phyloP scores from a whole-genome alignment of 495 filamentous ascomycete genomes.

The Penicillium longicatenatum region DNA sequence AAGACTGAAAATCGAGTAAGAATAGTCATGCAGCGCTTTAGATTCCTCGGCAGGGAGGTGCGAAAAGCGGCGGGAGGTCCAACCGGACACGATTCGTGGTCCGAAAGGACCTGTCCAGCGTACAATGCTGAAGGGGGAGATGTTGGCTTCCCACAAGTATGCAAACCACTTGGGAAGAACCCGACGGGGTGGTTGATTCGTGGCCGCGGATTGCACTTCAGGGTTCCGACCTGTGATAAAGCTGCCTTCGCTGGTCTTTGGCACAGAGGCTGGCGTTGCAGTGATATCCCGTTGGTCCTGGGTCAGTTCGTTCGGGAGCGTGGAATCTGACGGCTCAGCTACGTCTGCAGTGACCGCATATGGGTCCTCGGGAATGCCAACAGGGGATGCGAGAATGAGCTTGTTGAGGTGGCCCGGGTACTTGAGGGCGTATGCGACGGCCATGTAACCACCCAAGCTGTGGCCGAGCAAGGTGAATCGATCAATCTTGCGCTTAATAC shows the following conservation, averaged over 20 bases:
- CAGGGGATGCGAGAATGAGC: slow-evolving; percentile 90
- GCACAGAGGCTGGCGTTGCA: slow-evolving; percentile 28
- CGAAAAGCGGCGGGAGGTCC: slow-evolving; percentile 90
- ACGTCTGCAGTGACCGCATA: slow-evolving; percentile 82
- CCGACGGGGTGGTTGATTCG: slow-evolving; percentile 52
- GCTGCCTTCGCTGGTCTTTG: slow-evolving; percentile 57
- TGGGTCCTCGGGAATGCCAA: slow-evolving; percentile 93
- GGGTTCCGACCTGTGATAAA: slow-evolving; percentile 53
- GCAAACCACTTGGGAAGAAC: slow-evolving; percentile 81
- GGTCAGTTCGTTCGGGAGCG: slow-evolving; percentile 69
- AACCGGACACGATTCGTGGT: slow-evolving; percentile 88
- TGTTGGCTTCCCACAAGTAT: slow-evolving; percentile 95
- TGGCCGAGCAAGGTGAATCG: slow-evolving; percentile 92
- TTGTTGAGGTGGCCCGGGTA: slow-evolving; percentile 94
- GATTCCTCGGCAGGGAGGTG: slow-evolving; percentile 82
- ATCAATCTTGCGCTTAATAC: slow-evolving; percentile 82
- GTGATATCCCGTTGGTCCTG: slow-evolving; percentile 67
- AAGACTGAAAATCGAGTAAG: slow-evolving; percentile 92
- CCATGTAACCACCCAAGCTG: slow-evolving; percentile 91
- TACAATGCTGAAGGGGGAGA: slow-evolving; percentile 90
- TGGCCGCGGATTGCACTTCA: slow-evolving; percentile 18
- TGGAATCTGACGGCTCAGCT: slow-evolving; percentile 71
- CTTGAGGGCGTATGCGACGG: slow-evolving; percentile 91
- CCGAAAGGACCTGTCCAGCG: slow-evolving; percentile 90
- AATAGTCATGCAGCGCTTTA: slow-evolving; percentile 84